Base-by-base conservation (phyloP, 192 early-diverging fungal species). In the Fimicolochytrium jonesii region DNA sequence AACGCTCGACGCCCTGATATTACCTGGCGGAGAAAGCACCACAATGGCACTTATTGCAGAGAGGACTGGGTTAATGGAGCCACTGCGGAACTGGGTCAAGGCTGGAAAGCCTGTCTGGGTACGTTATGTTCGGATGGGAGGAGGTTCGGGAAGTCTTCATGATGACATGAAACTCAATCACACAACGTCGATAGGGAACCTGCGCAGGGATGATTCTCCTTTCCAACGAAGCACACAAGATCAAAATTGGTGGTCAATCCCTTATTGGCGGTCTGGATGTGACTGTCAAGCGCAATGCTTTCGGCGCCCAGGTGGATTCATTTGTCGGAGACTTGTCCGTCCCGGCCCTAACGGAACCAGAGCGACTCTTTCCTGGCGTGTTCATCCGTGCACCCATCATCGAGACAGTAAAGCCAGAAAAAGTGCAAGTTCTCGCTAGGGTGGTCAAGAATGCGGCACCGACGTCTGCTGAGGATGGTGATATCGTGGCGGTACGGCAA, bases 361-460 rank as follows among this genome's bases (percentile, higher is more conserved):
- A 56, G 30, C 49, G 35, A 34, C 73, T 72, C 5, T 83, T 86
- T 41, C 79, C 77, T 28, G 85, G 76, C 25, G 89, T 97, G 15
- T 99, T 99, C 69, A 99, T 99, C 71, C 88, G 96, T 59, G 96
- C 94, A 2, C 96, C 96, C 13, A 81, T 94, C 15, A 88, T 99
- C 20, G 80, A 85, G 23, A 68, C 82, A 30, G 69, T 90, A 17
- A 77, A 88, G 56, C 76, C 77, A 3, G 81, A 82, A 18, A 68
- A 73, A 39, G 88, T 97, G 4, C 70, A 89, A 77, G 77, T 93
- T 2, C 62, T 99, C 5, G 86, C 84, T 30, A 72, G 70, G 59
- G 69, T 96, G 6, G 74, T 72, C 1, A 70, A 73, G 36, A 80
- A 83, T 26, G 67, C 69, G 28, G 80, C 83, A 22, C 73, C 70